Conservation (phyloP, 352 stramenopile species). For the Phytophthora citrophthora region DNA sequence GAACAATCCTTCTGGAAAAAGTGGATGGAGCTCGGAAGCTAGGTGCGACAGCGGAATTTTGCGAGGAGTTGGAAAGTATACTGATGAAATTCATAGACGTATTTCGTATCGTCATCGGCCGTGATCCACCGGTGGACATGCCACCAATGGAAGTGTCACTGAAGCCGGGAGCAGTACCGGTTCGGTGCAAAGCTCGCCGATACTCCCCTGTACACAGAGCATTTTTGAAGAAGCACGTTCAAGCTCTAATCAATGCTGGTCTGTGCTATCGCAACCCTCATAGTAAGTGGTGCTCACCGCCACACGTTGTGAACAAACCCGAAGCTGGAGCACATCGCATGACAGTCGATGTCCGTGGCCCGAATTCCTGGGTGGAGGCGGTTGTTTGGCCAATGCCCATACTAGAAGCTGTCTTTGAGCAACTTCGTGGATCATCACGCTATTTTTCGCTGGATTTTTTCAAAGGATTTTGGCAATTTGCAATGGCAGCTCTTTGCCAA, state of each 20-base stretch:
- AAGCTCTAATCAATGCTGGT: too few relatives aligned
- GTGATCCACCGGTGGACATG: slow-evolving; percentile 8
- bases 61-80: neutral
- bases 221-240: too few relatives aligned
- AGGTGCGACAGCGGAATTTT: neutral
- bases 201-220: too few relatives aligned
- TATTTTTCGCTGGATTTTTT: slow-evolving; percentile 26
- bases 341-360: slow-evolving; percentile 13
- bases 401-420: slow-evolving; percentile 7
- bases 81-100: slow-evolving; percentile 17
- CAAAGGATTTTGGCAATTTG: slow-evolving; percentile 26
- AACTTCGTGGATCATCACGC: slow-evolving; percentile 6
- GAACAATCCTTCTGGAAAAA: slow-evolving; percentile 5
- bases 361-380: slow-evolving; percentile 7
- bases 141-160: too few relatives aligned
- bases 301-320: slow-evolving; percentile 1
- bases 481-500: neutral
- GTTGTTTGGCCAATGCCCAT: slow-evolving; percentile 21
- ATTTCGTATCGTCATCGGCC: slow-evolving; percentile 6
- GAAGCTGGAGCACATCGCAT: neutral
- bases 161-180: too few relatives aligned
- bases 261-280: too few relatives aligned
- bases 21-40: slow-evolving; percentile 3
- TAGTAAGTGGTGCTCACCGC: too few relatives aligned
- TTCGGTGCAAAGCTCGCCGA: too few relatives aligned